phyloP scores from a whole-genome alignment of 352 stramenopile genomes.

The Phytophthora crassamura region DNA sequence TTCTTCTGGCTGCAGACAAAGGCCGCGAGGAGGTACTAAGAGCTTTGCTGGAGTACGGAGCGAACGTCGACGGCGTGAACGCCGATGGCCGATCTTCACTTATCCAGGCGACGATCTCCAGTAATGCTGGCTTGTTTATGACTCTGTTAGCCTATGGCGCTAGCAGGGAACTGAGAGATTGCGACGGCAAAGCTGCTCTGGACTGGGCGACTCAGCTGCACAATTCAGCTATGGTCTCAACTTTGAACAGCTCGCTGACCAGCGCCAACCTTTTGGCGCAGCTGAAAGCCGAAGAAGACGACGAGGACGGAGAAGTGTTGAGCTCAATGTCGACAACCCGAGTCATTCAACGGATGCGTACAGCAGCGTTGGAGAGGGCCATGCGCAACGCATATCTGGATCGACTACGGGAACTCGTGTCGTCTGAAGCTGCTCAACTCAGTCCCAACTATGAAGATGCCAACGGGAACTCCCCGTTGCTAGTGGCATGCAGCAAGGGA shows the following conservation, averaged over 20 bases:
- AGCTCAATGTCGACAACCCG: slow-evolving; percentile 25
- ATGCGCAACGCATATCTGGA: slow-evolving; percentile 41
- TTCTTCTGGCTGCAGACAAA: slow-evolving; percentile 64
- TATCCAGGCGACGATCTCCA: slow-evolving; percentile 55
- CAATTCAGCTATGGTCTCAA: slow-evolving; percentile 34
- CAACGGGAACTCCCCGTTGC: slow-evolving; percentile 50
- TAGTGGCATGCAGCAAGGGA: slow-evolving; percentile 39
- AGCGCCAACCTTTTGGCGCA: slow-evolving; percentile 36
- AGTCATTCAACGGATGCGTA: slow-evolving; percentile 19
- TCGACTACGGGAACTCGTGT: slow-evolving; percentile 45
- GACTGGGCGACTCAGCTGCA: slow-evolving; percentile 45
- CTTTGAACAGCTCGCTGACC: slow-evolving; percentile 37
- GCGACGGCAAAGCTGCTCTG: slow-evolving; percentile 33
- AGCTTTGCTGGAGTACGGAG: slow-evolving; percentile 47
- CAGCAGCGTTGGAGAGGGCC: slow-evolving; percentile 43
- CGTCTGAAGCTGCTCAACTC: slow-evolving; percentile 33
- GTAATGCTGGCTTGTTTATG: slow-evolving; percentile 44
- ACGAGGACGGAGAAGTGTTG: slow-evolving; percentile 27
- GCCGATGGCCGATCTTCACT: slow-evolving; percentile 39
- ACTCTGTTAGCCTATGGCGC: slow-evolving; percentile 55
- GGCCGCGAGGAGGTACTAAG: slow-evolving; percentile 44
- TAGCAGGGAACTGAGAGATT: slow-evolving; percentile 35
- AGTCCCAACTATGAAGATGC: slow-evolving; percentile 62
- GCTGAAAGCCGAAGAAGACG: slow-evolving; percentile 53
- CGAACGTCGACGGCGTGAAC: slow-evolving; percentile 44